These are phyloP conservation scores for Pythium folliculosum DNA, from an alignment of 352 stramenopile genomes.

Conservation along the genomic window DNA sequence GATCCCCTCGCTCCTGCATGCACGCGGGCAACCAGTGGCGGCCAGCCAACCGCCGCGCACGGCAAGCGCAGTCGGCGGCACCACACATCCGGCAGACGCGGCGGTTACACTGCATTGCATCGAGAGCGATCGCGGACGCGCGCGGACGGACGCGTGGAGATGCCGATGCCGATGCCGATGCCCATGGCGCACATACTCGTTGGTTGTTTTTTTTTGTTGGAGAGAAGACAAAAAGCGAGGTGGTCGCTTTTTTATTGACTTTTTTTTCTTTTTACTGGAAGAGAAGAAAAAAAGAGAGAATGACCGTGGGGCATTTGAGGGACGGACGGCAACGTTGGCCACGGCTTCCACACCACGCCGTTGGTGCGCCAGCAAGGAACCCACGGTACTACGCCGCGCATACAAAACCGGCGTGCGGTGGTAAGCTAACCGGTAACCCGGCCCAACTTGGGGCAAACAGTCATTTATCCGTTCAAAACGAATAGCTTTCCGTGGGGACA, in stretches of 20 bases:
- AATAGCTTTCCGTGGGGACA: slow-evolving; percentile 22
- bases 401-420: slow-evolving; percentile 6
- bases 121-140: neutral
- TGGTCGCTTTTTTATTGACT: slow-evolving; percentile 65
- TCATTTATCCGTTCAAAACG: slow-evolving; percentile 27
- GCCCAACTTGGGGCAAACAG: neutral
- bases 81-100: too few species aligned
- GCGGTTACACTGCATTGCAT: neutral
- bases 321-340: slow-evolving; percentile 24
- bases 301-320: slow-evolving; percentile 31
- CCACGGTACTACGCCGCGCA: slow-evolving; percentile 3
- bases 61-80: too few species aligned
- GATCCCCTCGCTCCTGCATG: too few species aligned
- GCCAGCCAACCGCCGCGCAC: neutral
- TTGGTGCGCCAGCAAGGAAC: slow-evolving; percentile 8
- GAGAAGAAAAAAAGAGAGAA: slow-evolving; percentile 88
- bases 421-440: slow-evolving; percentile 18
- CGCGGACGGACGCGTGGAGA: neutral
- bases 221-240: slow-evolving; percentile 37
- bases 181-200: slow-evolving; percentile 32
- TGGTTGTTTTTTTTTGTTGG: slow-evolving; percentile 37
- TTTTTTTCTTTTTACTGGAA: slow-evolving; percentile 89
- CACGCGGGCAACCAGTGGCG: too few species aligned
- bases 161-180: neutral
- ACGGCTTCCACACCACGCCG: slow-evolving; percentile 9